Percentiles rank a stretch among this genome's conserved stretches.
These are phyloP conservation scores for Plantago lanceolata DNA, from an alignment of 305 asterid species.

Conservation along the genomic window DNA sequence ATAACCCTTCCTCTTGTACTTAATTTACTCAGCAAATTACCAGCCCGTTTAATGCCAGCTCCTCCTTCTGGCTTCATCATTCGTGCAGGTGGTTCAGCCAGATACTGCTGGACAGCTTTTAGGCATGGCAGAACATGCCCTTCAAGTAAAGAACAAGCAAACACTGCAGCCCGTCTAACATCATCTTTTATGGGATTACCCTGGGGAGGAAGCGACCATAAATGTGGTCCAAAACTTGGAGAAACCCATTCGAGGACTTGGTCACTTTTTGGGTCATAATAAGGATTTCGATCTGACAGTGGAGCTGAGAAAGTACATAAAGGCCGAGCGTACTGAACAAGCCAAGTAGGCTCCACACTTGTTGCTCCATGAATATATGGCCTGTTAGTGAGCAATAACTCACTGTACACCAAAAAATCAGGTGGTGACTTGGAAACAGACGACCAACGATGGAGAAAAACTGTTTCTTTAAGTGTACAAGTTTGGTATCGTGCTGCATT, in stretches of 20 bases:
- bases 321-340: conserved; percentile 49
- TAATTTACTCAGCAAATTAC: conserved; percentile 51
- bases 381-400: conserved; percentile 57
- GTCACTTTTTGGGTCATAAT: conserved; percentile 50
- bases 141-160: conserved; percentile 59
- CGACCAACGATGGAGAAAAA: conserved; percentile 73
- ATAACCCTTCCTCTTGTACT: conserved; percentile 37
- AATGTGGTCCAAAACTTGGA: conserved; percentile 76
- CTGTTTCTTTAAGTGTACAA: conserved; percentile 59
- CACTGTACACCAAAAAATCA: conserved; percentile 70
- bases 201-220: conserved; percentile 70
- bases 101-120: conserved; percentile 37
- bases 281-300: conserved; percentile 67
- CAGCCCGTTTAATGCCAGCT: conserved; percentile 54
- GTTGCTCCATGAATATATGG: conserved; percentile 90
- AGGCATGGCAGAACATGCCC: conserved; percentile 79
- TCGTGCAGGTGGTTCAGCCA: conserved; percentile 64
- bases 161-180: conserved; percentile 41
- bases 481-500: conserved; percentile 66
- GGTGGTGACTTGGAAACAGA: conserved; percentile 65
- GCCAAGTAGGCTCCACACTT: conserved; percentile 63
- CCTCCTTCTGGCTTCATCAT: conserved; percentile 71
- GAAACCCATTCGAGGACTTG: conserved; percentile 56
- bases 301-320: conserved; percentile 77
- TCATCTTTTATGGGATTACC: conserved; percentile 51